phyloP scores from a whole-genome alignment of 2,329 filamentous ascomycete species.

The Hymenoscyphus salicellus region DNA sequence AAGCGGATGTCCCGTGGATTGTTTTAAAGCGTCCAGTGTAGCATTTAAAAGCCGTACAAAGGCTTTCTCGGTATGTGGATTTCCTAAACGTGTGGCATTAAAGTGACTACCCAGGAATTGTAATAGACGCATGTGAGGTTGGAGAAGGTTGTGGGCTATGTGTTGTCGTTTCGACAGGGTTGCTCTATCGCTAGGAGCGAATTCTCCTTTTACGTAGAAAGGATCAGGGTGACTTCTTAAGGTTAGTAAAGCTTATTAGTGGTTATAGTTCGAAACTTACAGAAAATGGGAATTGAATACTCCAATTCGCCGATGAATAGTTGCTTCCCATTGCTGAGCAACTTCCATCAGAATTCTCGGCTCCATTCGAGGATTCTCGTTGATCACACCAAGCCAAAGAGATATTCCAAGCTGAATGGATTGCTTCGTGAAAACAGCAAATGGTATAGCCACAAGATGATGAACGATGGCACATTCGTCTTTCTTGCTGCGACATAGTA shows the following conservation, averaged over 20 bases:
- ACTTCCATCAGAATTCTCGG: constrained; percentile 82
- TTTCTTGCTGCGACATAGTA: constrained; percentile 74
- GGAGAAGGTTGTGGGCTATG: constrained; percentile 74
- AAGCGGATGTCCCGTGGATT: constrained; percentile 75
- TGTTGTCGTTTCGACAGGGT: constrained; percentile 73
- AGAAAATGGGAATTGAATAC: constrained; percentile 73
- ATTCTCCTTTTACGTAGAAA: constrained; percentile 87
- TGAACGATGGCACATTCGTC: constrained; percentile 78
- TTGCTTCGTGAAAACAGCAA: constrained; percentile 88
- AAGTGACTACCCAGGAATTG: constrained; percentile 94
- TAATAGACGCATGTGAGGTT: constrained; percentile 79
- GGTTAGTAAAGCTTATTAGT: constrained; percentile 33
- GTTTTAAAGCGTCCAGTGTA: constrained; percentile 71
- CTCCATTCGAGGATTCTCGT: constrained; percentile 88
- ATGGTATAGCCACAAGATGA: constrained; percentile 88
- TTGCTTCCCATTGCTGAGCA: constrained; percentile 85
- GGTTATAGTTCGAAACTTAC: constrained; percentile 41
- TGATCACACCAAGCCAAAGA: constrained; percentile 93
- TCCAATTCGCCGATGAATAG: constrained; percentile 72
- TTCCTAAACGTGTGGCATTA: constrained; percentile 85
- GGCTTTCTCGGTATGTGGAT: constrained; percentile 73
- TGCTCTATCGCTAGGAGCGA: constrained; percentile 83
- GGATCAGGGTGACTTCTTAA: constrained; percentile 69
- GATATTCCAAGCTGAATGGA: constrained; percentile 95
- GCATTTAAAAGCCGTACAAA: constrained; percentile 78